Evolutionary conservation across 495 filamentous ascomycete species (phyloP).

Genomic region (Tuber borchii): DNA sequence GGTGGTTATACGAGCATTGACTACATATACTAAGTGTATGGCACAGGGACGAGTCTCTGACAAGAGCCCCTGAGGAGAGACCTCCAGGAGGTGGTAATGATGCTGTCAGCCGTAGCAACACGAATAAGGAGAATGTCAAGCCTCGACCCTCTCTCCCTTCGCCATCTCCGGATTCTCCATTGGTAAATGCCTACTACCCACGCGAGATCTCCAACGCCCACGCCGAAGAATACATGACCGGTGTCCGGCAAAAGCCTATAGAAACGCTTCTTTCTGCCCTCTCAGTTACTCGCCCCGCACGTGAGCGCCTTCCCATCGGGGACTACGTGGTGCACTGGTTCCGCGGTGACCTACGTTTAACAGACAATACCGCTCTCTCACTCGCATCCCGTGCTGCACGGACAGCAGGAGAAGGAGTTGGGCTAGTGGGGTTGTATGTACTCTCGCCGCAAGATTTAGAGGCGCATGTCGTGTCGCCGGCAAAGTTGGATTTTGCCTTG

Average conservation of each 20-base stretch:
- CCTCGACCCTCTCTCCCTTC: neutral
- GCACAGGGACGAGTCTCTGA: neutral
- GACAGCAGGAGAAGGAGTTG: conserved; percentile 45
- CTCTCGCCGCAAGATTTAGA: conserved; percentile 80
- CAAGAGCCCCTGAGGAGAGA: neutral
- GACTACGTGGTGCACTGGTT: conserved; percentile 84
- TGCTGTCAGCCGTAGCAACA: neutral
- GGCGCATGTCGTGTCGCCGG: conserved; percentile 67
- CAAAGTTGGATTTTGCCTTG: conserved; percentile 72
- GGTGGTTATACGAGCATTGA: neutral
- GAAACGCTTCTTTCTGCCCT: conserved; percentile 54
- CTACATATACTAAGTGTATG: neutral
- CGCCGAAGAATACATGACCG: conserved; percentile 61
- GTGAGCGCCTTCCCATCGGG: conserved; percentile 48
- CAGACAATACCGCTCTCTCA: conserved; percentile 68
- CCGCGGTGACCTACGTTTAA: conserved; percentile 68
- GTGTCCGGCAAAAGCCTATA: conserved; percentile 63
- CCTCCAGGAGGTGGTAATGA: neutral
- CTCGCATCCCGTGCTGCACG: conserved; percentile 62
- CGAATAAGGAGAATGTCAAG: neutral
- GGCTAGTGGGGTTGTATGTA: conserved; percentile 70
- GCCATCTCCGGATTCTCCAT: conserved; percentile 8
- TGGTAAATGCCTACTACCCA: conserved; percentile 61
- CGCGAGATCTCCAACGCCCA: conserved; percentile 75
- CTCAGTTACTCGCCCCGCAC: conserved; percentile 48